Percentiles rank a stretch among this genome's conserved stretches.
These are phyloP conservation scores for Vitis vinifera DNA, from an alignment of 164 flowering plant species.

Conservation along the genomic window DNA sequence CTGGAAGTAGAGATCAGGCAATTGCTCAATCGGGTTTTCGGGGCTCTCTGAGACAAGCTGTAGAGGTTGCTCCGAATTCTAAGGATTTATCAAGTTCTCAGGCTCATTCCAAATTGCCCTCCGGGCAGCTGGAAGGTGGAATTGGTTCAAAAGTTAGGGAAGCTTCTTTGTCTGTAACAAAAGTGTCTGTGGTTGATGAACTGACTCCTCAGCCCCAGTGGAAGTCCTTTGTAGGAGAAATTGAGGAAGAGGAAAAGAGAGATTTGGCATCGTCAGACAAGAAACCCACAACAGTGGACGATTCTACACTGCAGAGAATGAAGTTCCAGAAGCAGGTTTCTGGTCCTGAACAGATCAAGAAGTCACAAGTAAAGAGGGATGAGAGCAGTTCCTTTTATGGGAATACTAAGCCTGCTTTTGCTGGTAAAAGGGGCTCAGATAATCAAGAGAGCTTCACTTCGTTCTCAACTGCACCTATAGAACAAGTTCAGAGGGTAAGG, in stretches of 20 bases:
- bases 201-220: conserved; percentile 26
- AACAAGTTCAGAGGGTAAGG: conserved; percentile 68
- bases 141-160: conserved; percentile 30
- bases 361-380: conserved; percentile 33
- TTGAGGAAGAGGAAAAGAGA: conserved; percentile 33
- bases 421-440: conserved; percentile 28
- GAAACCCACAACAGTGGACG: conserved; percentile 34
- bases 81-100: conserved; percentile 21
- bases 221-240: conserved; percentile 24
- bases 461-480: conserved; percentile 24
- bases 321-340: conserved; percentile 50
- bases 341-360: conserved; percentile 43
- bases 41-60: conserved; percentile 20
- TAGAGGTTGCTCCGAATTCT: conserved; percentile 17
- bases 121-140: conserved; percentile 34
- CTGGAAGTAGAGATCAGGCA: conserved; percentile 24
- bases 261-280: conserved; percentile 24
- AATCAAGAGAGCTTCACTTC: conserved; percentile 32
- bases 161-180: conserved; percentile 19
- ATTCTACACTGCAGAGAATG: conserved; percentile 36
- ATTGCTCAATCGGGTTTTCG: conserved; percentile 16
- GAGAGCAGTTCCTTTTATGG: conserved; percentile 24
- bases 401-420: conserved; percentile 23
- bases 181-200: conserved; percentile 29
- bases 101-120: conserved; percentile 25